phyloP scores from a whole-genome alignment of 257 asterid species.

The Solanum pimpinellifolium region DNA sequence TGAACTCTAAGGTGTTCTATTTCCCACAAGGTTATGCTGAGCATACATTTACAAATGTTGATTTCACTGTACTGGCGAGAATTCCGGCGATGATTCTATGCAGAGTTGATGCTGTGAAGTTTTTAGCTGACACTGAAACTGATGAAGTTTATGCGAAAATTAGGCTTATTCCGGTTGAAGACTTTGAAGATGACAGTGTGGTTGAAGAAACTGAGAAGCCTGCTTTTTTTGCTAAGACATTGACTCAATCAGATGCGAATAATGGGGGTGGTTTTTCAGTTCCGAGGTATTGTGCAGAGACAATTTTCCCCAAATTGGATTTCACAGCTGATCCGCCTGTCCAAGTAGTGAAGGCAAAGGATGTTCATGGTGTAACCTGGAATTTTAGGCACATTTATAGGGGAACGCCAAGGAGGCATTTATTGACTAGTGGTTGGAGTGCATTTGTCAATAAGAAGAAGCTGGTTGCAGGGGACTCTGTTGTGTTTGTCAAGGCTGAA shows the following conservation, averaged over 20 bases:
- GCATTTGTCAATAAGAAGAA: conserved; percentile 34
- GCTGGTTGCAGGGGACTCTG: conserved; percentile 16
- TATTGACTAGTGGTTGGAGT: conserved; percentile 73
- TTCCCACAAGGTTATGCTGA: conserved; percentile 71
- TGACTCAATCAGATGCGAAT: conserved; percentile 32
- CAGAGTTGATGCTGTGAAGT: conserved; percentile 35
- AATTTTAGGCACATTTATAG: conserved; percentile 57
- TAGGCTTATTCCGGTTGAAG: conserved; percentile 11
- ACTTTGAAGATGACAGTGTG: conserved; percentile 7
- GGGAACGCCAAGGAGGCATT: conserved; percentile 60
- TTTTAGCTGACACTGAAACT: conserved; percentile 38
- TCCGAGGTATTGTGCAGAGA: conserved; percentile 30
- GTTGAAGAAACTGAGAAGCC: conserved; percentile 17
- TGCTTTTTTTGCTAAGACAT: conserved; percentile 18
- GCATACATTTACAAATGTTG: conserved; percentile 34
- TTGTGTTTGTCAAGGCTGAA: conserved; percentile 10
- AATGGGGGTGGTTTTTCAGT: conserved; percentile 33
- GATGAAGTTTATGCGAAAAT: conserved; percentile 25
- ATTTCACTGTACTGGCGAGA: conserved; percentile 29
- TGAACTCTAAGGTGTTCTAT: conserved; percentile 38
- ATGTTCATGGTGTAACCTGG: conserved; percentile 35
- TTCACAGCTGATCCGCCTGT: conserved; percentile 22
- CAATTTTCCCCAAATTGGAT: conserved; percentile 18
- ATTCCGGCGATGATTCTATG: conserved; percentile 46
- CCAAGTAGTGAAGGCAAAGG: conserved; percentile 23